phyloP scores from a whole-genome alignment of 495 filamentous ascomycete species.

The Neurospora hispaniola region DNA sequence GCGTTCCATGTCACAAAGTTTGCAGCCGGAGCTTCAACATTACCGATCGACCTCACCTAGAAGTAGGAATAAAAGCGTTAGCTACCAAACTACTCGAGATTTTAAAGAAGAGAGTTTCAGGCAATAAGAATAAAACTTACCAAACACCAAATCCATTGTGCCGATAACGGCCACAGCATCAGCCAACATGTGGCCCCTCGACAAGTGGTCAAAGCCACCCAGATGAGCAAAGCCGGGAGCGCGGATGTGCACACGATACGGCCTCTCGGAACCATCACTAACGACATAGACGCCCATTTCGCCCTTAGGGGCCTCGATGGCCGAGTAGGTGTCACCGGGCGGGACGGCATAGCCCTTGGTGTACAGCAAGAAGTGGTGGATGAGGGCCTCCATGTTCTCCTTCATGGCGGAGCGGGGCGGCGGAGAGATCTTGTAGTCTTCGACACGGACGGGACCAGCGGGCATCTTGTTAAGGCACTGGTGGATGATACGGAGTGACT shows the following conservation, averaged over 20 bases:
- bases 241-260: slow-evolving; percentile 95
- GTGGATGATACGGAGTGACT: slow-evolving; percentile 94
- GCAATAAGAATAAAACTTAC: slow-evolving; percentile 20
- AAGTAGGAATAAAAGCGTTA: neutral
- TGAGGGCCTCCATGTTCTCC: slow-evolving; percentile 99
- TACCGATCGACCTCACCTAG: slow-evolving; percentile 43
- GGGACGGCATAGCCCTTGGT: slow-evolving; percentile 97
- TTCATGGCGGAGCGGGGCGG: slow-evolving; percentile 98
- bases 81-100: slow-evolving; percentile 5
- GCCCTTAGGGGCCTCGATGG: slow-evolving; percentile 97
- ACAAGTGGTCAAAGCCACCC: slow-evolving; percentile 85
- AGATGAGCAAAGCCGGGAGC: slow-evolving; percentile 96
- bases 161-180: slow-evolving; percentile 97
- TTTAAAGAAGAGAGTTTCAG: neutral
- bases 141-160: slow-evolving; percentile 77
- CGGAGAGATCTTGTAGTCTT: slow-evolving; percentile 98
- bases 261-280: slow-evolving; percentile 87
- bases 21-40: slow-evolving; percentile 4
- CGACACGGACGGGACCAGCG: slow-evolving; percentile 80
- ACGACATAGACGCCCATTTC: slow-evolving; percentile 99
- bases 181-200: slow-evolving; percentile 83
- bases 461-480: slow-evolving; percentile 99
- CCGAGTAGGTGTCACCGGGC: slow-evolving; percentile 96
- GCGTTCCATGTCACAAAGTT: neutral
- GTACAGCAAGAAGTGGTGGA: slow-evolving; percentile 98